Base-by-base conservation (phyloP, 1,139 yeast genomes). In the Yamadazyma kanchanaburiensis region DNA sequence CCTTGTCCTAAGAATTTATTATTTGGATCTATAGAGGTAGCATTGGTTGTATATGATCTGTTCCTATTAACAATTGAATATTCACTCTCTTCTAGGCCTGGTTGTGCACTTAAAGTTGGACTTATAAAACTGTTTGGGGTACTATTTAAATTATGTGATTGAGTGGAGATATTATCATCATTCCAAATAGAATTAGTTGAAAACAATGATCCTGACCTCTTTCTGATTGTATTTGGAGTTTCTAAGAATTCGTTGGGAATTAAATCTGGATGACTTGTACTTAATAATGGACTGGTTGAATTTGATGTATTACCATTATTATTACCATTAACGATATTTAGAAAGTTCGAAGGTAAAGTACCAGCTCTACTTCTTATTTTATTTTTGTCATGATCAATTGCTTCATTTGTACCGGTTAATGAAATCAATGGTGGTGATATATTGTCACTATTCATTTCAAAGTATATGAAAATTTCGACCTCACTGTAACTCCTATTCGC, bases 301-400 rank as follows among this genome's bases (percentile, higher is more conserved):
- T 26, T 27, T 8, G 20, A 18, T 10, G 10, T 10, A 15, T 35
- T 33, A 18, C 26, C 32, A 11, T 28, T 19, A 15, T 27, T 20
- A 4, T 23, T 25, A 16, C 13, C 15, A n/a, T 17, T 8, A 4
- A 25, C 15, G 10, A 36, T 24, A 26, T 32, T 38, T 21, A 43
- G 32, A 24, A 41, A 47, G 4, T 44, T 34, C 12, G 50, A 37
- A n/a, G 51, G 44, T 21, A 43, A 30, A 10, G 82, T 76, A 3
- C 80, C 81, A 3, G 82, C 74, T 43, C 82, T 60, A 38, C 71
- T 65, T 41, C 81, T 59, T n/a, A n/a, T n/a, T n/a, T n/a, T n/a
- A n/a, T n/a, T n/a, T n/a, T n/a, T n/a, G n/a, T n/a, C n/a, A n/a
- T n/a, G n/a, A n/a, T n/a, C n/a, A n/a, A n/a, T n/a, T n/a, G n/a